phyloP scores from a whole-genome alignment of 345 rosid species.

The Aethionema arabicum region DNA sequence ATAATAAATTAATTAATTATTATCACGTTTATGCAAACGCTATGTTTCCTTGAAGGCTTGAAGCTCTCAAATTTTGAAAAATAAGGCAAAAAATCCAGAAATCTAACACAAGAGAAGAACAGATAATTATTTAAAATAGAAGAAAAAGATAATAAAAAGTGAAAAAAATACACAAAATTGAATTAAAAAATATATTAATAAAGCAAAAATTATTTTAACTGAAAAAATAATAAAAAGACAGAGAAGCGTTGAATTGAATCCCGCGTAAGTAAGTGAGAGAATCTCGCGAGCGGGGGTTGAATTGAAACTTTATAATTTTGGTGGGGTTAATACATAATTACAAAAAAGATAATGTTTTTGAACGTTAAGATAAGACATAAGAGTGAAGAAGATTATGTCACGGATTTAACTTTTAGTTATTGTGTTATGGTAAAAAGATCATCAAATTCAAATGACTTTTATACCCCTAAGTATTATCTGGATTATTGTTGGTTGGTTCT shows the following conservation, averaged over 20 bases:
- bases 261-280: neutral
- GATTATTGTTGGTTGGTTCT: neutral
- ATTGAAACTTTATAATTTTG: neutral
- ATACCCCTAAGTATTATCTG: neutral
- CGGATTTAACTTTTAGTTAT: constrained; percentile 9
- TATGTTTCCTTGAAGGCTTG: no score
- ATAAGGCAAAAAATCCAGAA: constrained; percentile 14
- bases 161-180: neutral
- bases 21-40: no score
- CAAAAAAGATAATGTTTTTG: neutral
- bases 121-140: constrained; percentile 20
- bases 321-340: constrained; percentile 24
- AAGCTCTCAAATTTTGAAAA: neutral
- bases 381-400: neutral
- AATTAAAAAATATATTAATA: constrained; percentile 14
- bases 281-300: constrained; percentile 12
- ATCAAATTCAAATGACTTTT: constrained; percentile 10
- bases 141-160: constrained; percentile 10
- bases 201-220: constrained; percentile 12
- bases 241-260: constrained; percentile 35
- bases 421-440: constrained; percentile 3
- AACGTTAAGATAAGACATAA: constrained; percentile 7
- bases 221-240: constrained; percentile 17
- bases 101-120: constrained; percentile 9
- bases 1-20: no score